Conservation (phyloP, 768 basidiomycete species). For the Pleurotus citrinopileatus region DNA sequence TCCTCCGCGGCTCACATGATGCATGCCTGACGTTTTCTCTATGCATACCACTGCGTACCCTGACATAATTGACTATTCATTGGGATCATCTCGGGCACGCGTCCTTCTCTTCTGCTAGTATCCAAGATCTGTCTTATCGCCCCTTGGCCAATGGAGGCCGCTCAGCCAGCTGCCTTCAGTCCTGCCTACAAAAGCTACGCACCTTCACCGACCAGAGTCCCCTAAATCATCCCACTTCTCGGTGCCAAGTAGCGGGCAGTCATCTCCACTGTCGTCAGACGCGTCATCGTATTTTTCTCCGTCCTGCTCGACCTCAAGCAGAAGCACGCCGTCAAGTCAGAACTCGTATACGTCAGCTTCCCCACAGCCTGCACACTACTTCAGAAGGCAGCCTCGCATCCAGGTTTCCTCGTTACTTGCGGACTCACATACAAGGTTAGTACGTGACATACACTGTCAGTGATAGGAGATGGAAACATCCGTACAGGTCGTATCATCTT, state of each 20-base stretch:
- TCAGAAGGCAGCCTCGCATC: slow-evolving; percentile 46
- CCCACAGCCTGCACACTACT: slow-evolving; percentile 32
- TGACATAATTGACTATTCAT: background rate
- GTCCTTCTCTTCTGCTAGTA: slow-evolving; percentile 1
- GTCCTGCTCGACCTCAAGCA: slow-evolving; percentile 34
- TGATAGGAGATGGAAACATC: background rate
- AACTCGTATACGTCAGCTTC: slow-evolving; percentile 34
- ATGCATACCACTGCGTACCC: background rate
- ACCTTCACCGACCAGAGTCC: slow-evolving; percentile 12
- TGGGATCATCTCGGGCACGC: slow-evolving; percentile 1
- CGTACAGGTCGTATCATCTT: slow-evolving; percentile 65
- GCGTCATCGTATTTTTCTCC: slow-evolving; percentile 36
- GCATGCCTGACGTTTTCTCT: background rate
- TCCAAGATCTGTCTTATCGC: slow-evolving; percentile 1
- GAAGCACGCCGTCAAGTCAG: slow-evolving; percentile 42
- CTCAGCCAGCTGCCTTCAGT: background rate
- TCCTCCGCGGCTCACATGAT: slow-evolving; percentile 1
- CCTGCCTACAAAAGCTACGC: slow-evolving; percentile 1
- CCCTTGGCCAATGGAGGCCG: background rate
- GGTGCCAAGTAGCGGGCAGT: slow-evolving; percentile 38
- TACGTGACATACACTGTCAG: slow-evolving; percentile 13
- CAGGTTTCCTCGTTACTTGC: slow-evolving; percentile 58
- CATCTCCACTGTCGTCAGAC: slow-evolving; percentile 47
- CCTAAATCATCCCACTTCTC: slow-evolving; percentile 21
- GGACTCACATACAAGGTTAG: slow-evolving; percentile 52